These are phyloP conservation scores for Phyllosticta citriasiana DNA, from an alignment of 2,329 filamentous ascomycete species.

Conservation along the genomic window DNA sequence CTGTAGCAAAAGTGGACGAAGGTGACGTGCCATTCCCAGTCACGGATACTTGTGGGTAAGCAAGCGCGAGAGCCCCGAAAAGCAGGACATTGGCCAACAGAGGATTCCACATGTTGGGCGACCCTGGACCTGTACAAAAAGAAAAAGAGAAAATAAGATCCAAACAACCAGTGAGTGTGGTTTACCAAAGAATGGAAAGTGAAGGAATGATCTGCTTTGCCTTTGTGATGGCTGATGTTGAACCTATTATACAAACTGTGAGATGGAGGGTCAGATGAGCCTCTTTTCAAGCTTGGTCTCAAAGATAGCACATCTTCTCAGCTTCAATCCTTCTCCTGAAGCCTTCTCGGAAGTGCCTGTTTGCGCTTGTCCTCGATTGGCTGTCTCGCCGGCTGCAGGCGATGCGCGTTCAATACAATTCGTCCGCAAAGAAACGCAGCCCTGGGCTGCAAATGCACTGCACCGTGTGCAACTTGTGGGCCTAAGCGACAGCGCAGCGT, in stretches of 20 bases:
- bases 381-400: neutral
- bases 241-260: neutral
- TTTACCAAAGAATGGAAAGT: neutral
- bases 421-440: neutral
- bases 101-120: neutral
- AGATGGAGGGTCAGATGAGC: neutral
- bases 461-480: neutral
- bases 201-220: neutral
- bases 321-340: neutral
- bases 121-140: neutral
- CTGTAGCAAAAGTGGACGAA: neutral
- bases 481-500: neutral
- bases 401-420: neutral
- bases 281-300: neutral
- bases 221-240: neutral
- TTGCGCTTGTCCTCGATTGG: neutral
- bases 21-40: neutral
- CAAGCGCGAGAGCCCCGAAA: neutral
- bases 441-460: neutral
- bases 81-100: neutral
- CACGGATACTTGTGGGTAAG: neutral
- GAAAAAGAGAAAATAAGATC: neutral
- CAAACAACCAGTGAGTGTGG: neutral
- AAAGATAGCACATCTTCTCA: neutral
- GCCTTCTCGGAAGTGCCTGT: neutral